Base-by-base conservation (phyloP, 495 filamentous ascomycete genomes). In the Penicillium nucicola region DNA sequence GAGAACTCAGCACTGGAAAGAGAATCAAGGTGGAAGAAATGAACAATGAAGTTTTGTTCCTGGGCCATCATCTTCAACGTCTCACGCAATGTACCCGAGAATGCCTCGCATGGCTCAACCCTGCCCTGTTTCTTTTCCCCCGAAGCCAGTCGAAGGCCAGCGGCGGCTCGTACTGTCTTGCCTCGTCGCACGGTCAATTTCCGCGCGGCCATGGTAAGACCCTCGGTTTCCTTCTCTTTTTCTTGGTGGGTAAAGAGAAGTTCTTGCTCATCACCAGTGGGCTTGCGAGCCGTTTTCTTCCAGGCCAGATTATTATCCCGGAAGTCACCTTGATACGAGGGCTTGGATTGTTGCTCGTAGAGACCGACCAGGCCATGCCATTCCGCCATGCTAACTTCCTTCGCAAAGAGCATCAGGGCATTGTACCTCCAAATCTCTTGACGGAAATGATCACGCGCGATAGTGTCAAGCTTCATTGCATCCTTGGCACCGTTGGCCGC, bases 171-270 rank as follows among this genome's bases (percentile, higher is more conserved):
- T 3, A 96, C 80, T 40, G 81, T 90, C 61, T 90, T 90, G 31
- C 90, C 88, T 60, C 93, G 79, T 73, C 95, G 95, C 35, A 97
- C 92, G 0, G 92, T 97, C 20, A 96, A 69, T 62, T 96, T 96
- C 35, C 91, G 80, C 9, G 91, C 92, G 5, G 92, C 88, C 34
- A 83, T 84, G 14, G 86, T 81, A 14, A 88, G 77, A 17, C 83
- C 79, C 51, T 87, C 82, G 43, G 64, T 56, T 75, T 85, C 78
- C 66, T 85, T 78, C 75, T 96, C 82, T 55, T 95, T 93, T 55
- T 92, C 84, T 60, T 90, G 84, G 3, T 88, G 77, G 1, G 89
- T 96, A 60, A 97, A 97, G 10, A 96, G 77, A 22, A 95, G 70
- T 48, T 96, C 92, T 25, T 79, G 74, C 58, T 97, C 92, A n/a